Base-by-base conservation (phyloP, 2,329 filamentous ascomycete species). In the Bipolaris cookei region DNA sequence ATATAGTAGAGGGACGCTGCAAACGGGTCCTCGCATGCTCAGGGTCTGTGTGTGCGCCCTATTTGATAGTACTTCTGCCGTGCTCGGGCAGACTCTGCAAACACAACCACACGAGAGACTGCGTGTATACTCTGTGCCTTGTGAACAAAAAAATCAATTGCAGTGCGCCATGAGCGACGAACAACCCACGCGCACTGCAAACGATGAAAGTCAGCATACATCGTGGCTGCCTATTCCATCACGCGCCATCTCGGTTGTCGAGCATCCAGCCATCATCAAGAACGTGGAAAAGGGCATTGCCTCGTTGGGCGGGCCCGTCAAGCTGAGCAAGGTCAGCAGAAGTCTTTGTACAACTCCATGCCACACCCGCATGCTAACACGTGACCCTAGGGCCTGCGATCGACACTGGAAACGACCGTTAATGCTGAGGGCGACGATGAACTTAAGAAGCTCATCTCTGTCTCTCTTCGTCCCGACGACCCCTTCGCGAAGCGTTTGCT, bases 381-480 rank as follows among this genome's bases (percentile, higher is more conserved):
- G 20, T 48, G 25, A 16, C 37, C 34, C 58, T 11, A 74, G 72
- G 68, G 65, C 52, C 56, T 74, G 51, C 64, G 67, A 51, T 66
- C 66, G n/a, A 67, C 64, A 50, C 46, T 69, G 58, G 67, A 72
- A 57, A 62, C 65, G 20, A 50, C 61, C 20, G 56, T 56, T 44
- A 63, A 66, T 34, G 58, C 54, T 30, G 62, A 69, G 11, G 62
- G 61, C 45, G 65, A 68, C 16, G 67, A 69, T 42, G 78, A 80
- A 55, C 69, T 78, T 35, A 80, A 83, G 54, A 80, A 80, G 38
- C 79, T 81, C 49, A 79, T 85, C 21, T 89, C 89, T 1, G 78
- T 96, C n/a, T 90, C 90, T 66, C 81, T 98, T 51, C 87, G 91
- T 20, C 90, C 90, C 21, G 85, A 92, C 62, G 92, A 96, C 74